These are phyloP conservation scores for Sphaerobolus stellatus DNA, from an alignment of 1,284 basidiomycete species.

Conservation along the genomic window DNA sequence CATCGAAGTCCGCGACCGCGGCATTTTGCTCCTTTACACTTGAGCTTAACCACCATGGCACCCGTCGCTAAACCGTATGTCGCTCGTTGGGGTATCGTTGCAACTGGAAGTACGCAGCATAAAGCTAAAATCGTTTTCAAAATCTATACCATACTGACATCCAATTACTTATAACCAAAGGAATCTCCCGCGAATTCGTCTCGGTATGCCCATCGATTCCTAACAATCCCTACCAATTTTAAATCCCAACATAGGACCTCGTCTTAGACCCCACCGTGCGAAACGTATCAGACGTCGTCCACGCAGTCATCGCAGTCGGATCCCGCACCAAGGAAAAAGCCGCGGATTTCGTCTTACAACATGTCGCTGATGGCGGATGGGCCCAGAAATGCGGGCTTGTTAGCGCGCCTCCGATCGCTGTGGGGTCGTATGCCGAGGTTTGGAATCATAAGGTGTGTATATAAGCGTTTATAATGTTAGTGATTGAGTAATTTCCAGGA, in stretches of 20 bases:
- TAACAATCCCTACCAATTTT: neutral
- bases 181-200: conserved; percentile 3
- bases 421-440: conserved; percentile 77
- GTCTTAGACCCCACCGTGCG: conserved; percentile 44
- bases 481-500: conserved; percentile 42
- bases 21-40: no score
- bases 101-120: neutral
- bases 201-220: neutral
- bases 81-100: neutral
- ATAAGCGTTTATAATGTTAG: conserved; percentile 6
- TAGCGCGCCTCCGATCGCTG: conserved; percentile 39
- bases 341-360: conserved; percentile 62
- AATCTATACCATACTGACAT: neutral
- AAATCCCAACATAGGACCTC: neutral
- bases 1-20: no score
- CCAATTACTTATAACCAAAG: neutral
- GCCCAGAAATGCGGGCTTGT: conserved; percentile 21
- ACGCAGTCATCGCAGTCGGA: conserved; percentile 78
- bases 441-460: conserved; percentile 62
- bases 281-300: conserved; percentile 67
- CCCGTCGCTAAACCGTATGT: conserved; percentile 1
- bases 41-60: no score
- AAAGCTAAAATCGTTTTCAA: neutral
- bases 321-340: conserved; percentile 74
- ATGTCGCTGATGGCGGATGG: conserved; percentile 40